Conservation (phyloP, 768 basidiomycete species). For the Amyloporia xantha region DNA sequence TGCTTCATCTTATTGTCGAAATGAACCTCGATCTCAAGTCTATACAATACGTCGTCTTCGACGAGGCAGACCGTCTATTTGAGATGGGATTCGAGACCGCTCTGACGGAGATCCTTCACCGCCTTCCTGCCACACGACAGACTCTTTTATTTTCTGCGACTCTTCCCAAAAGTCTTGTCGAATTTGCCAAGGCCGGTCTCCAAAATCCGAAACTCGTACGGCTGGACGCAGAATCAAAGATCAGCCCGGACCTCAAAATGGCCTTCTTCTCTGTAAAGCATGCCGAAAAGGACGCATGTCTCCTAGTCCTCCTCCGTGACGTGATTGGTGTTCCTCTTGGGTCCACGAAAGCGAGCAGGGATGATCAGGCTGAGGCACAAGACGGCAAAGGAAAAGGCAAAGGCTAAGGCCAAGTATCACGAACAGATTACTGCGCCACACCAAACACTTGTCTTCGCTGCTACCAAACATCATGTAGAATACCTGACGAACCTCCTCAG, state of each 20-base stretch:
- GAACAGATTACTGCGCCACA: constrained; percentile 60
- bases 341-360: constrained; percentile 23
- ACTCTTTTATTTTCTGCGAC: constrained; percentile 96
- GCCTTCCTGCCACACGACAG: constrained; percentile 81
- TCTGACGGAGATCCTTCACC: constrained; percentile 84
- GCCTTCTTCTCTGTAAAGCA: constrained; percentile 91
- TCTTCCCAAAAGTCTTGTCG: constrained; percentile 89
- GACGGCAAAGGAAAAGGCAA: constrained; percentile 43
- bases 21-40: constrained; percentile 91
- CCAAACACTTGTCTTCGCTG: constrained; percentile 91
- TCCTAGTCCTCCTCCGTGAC: constrained; percentile 79
- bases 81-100: constrained; percentile 97
- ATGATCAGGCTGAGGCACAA: constrained; percentile 21
- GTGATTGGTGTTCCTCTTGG: constrained; percentile 76
- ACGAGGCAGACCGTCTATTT: constrained; percentile 97
- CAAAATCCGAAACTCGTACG: constrained; percentile 91
- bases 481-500: constrained; percentile 76
- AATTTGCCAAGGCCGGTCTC: constrained; percentile 97
- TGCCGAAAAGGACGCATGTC: constrained; percentile 88
- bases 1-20: constrained; percentile 94
- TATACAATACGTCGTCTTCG: constrained; percentile 88
- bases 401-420: constrained; percentile 38
- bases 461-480: constrained; percentile 98
- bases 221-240: constrained; percentile 94
- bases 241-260: constrained; percentile 89